A percentile compares a stretch with the other conserved stretches of the same genome.
phyloP scores from a whole-genome alignment of 345 rosid species.

The Gossypium thurberi region DNA sequence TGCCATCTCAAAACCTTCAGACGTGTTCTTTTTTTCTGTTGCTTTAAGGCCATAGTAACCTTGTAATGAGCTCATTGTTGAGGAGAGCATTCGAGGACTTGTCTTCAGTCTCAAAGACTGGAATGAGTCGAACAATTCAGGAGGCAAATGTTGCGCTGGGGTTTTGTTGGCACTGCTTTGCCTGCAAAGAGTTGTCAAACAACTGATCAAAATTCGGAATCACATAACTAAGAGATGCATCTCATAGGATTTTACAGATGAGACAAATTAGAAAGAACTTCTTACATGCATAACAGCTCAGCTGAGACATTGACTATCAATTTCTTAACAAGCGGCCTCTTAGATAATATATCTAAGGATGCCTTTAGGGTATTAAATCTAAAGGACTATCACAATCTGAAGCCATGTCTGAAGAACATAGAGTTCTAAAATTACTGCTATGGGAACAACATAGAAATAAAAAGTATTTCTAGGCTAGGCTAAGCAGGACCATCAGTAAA shows the following conservation, averaged over 20 bases:
- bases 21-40: slow-evolving; percentile 17
- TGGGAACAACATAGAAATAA: neutral
- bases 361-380: neutral
- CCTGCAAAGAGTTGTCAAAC: slow-evolving; percentile 36
- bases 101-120: slow-evolving; percentile 46
- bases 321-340: too few relatives aligned
- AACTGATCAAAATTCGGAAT: slow-evolving; percentile 7
- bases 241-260: neutral
- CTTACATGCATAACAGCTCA: neutral
- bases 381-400: neutral
- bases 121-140: slow-evolving; percentile 47
- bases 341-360: neutral
- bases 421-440: neutral
- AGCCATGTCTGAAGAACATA: neutral
- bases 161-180: slow-evolving; percentile 23
- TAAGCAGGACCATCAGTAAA: neutral
- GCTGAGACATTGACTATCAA: neutral
- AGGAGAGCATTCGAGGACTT: slow-evolving; percentile 41
- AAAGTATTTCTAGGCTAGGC: neutral
- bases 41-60: slow-evolving; percentile 64
- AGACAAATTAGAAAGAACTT: neutral
- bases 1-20: slow-evolving; percentile 55
- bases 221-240: slow-evolving; percentile 1
- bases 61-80: slow-evolving; percentile 76
- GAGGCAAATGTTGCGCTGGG: slow-evolving; percentile 23